Evolutionary conservation across 345 rosid species (phyloP), one percentile per base, ranked within the genome.

Genomic region (Citrus australasica): DNA sequence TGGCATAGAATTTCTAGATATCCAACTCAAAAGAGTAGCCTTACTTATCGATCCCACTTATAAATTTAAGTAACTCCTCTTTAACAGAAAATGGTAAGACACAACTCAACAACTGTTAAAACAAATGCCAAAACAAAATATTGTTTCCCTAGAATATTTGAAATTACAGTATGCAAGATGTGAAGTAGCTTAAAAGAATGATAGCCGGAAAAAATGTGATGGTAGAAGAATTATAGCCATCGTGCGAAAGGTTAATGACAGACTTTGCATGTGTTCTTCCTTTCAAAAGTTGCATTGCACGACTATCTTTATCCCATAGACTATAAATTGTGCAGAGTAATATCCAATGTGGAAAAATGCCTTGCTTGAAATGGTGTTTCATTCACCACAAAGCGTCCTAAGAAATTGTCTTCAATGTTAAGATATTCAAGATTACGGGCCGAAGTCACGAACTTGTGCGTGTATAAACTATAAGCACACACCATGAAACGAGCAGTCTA

Each of bases 1-100:
- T 35, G 38, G 8, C 8, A 0, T 6, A 35, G 0, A 35, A 35
- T 5, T 35, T 35, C 0, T 35, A 6, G 0, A 5, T 35, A 35
- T 35, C 1, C 0, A 35, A 35, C 1, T 6, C 8, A 35, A 35
- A 35, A 35, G 38, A 35, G 1, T 35, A 35, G 0, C 0, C 38
- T 35, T 0, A 6, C 7, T 6, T 35, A 35, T 35, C 8, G 38
- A 35, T 35, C 1, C 7, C 6, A 35, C 38, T 35, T 35, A 6
- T 35, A 35, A 6, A 35, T 6, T 6, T 6, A 35, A 35, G 7
- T 5, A 35, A 35, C 7, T 35, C 2, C 1, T 35, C 7, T 6
- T 35, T 35, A 5, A 0, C 1, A 1, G 7, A 0, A 6, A 35
- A 35, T 35, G 28, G 7, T 35, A 2, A 0, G 38, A 35, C 38